Evolutionary conservation across 1,139 yeast species (phyloP).

Genomic region (Zygosaccharomyces pseudobailii): DNA sequence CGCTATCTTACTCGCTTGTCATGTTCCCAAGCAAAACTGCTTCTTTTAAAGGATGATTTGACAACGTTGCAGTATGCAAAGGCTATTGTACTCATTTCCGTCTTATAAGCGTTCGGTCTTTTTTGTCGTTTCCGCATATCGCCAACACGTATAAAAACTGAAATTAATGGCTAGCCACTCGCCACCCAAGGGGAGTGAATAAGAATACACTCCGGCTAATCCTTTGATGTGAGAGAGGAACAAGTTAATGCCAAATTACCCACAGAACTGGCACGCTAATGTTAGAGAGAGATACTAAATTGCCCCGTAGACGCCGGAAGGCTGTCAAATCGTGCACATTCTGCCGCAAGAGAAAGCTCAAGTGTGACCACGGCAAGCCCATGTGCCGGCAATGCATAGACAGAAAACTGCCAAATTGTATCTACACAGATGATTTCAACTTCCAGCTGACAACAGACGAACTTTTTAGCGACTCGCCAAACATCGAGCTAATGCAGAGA

Average conservation of each 20-base stretch:
- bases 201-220: too few species aligned
- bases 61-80: neutral
- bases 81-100: neutral
- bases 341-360: conserved; percentile 31
- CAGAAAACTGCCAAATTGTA: conserved; percentile 23
- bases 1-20: too few species aligned
- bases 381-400: conserved; percentile 26
- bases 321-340: conserved; percentile 30
- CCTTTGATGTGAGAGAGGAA: neutral
- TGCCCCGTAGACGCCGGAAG: conserved; percentile 17
- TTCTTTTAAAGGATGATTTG: neutral
- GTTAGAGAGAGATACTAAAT: conserved; percentile 4
- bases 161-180: neutral
- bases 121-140: neutral
- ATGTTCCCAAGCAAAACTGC: neutral
- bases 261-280: neutral
- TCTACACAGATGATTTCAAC: conserved; percentile 23
- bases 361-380: conserved; percentile 31
- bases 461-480: conserved; percentile 23
- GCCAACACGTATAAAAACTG: neutral
- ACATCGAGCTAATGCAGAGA: conserved; percentile 20
- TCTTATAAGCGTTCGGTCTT: neutral
- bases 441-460: conserved; percentile 21
- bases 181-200: neutral
- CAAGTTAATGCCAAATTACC: neutral